Percentiles rank a stretch among this genome's conserved stretches.
Conservation (phyloP, 164 flowering plant species). For the Platanus orientalis region DNA sequence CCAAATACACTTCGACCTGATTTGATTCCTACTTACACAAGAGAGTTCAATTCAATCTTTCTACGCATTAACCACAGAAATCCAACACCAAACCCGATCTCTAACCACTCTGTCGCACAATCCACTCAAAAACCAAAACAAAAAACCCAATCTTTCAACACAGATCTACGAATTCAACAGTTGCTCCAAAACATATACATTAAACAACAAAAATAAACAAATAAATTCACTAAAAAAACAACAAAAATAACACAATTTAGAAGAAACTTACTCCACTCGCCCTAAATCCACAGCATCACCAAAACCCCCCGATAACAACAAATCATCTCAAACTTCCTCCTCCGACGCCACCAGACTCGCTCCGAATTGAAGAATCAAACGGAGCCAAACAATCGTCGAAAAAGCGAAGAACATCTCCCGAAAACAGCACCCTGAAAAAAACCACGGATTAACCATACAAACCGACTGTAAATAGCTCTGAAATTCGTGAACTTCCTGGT, state of each 20-base stretch:
- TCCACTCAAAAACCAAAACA: not conserved
- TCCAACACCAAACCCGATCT: slow-evolving; percentile 3
- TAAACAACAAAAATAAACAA: not conserved
- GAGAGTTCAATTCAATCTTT: not conserved
- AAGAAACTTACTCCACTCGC: slow-evolving; percentile 6
- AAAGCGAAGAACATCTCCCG: not conserved
- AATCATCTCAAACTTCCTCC: not conserved
- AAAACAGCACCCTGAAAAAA: slow-evolving; percentile 2
- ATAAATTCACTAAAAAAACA: not conserved
- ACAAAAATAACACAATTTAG: not conserved
- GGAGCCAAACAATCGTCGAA: not conserved
- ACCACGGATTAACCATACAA: slow-evolving; percentile 4
- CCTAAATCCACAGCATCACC: not conserved
- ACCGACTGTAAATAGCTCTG: not conserved
- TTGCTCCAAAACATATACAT: not conserved
- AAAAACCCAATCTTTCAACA: slow-evolving; percentile 5
- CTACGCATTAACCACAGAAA: too few relatives aligned
- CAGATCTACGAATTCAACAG: slow-evolving; percentile 15
- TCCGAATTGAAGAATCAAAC: slow-evolving; percentile 12
- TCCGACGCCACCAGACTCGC: not conserved
- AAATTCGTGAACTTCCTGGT: slow-evolving; percentile 1
- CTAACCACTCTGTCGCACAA: not conserved
- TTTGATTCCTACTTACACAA: not conserved
- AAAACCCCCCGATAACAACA: not conserved
- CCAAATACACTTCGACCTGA: not conserved